Conservation (phyloP, 371 early-diverging fungal genomes). For the Quaeritorhiza haematococci region DNA sequence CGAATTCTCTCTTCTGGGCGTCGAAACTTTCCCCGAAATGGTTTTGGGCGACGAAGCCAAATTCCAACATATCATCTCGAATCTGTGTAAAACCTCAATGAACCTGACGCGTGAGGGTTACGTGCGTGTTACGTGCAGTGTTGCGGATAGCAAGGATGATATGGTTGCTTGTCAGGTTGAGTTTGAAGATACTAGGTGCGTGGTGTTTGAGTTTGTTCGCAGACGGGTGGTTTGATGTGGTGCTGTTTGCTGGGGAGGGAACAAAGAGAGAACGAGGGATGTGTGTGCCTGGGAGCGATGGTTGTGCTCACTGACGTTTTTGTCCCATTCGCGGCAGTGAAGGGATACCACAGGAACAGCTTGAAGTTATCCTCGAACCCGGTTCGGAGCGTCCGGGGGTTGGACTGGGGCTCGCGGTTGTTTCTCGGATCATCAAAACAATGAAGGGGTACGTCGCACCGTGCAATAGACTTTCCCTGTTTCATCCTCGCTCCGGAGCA, state of each 20-base stretch:
- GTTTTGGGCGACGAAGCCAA: not conserved
- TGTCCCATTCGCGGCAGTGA: no score
- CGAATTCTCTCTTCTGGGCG: not conserved
- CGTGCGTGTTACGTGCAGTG: no score
- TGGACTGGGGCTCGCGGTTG: not conserved
- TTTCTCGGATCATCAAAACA: no score
- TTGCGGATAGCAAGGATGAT: no score
- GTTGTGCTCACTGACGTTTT: no score
- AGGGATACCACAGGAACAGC: no score
- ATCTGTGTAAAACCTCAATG: not conserved
- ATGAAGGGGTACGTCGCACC: no score
- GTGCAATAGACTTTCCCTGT: no score
- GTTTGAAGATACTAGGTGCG: not conserved
- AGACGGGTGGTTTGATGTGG: not conserved
- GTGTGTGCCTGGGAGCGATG: no score
- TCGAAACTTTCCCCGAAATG: not conserved
- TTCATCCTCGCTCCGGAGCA: no score
- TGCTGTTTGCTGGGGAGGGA: no score
- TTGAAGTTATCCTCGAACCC: not conserved
- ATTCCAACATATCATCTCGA: not conserved
- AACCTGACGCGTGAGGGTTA: slow-evolving; percentile 4
- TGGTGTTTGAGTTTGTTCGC: not conserved
- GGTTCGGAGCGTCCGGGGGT: not conserved
- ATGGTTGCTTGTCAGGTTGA: not conserved
- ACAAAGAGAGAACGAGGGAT: no score